phyloP scores from a whole-genome alignment of 305 asterid genomes.

The Solanum aculeatissimum region DNA sequence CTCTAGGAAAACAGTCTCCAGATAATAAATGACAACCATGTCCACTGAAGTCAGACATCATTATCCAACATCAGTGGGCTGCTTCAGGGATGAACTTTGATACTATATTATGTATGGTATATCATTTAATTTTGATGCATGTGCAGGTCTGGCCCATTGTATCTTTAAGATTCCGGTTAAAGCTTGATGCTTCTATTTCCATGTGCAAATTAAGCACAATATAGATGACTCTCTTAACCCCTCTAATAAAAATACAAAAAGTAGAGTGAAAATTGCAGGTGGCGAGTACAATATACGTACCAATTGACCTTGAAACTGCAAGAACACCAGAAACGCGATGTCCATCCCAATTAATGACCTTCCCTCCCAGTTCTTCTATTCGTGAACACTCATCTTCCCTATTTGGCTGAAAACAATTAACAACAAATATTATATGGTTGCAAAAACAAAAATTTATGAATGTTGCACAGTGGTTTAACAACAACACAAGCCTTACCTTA shows the following conservation, averaged over 20 bases:
- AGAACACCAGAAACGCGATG: conserved; percentile 73
- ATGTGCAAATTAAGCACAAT: background rate
- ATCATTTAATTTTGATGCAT: background rate
- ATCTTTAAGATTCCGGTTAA: background rate
- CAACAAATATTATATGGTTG: background rate
- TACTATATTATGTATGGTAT: background rate
- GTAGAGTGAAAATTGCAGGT: background rate
- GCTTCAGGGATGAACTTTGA: background rate
- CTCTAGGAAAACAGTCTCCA: background rate
- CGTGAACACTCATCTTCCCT: conserved; percentile 67
- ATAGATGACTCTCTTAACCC: background rate
- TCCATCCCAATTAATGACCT: conserved; percentile 78
- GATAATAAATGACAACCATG: background rate
- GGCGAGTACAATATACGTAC: conserved; percentile 22
- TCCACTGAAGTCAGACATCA: background rate
- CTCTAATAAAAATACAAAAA: background rate
- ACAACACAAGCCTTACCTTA: conserved; percentile 31
- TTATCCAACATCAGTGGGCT: background rate
- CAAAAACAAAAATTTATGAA: background rate
- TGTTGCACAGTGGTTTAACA: background rate
- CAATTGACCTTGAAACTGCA: conserved; percentile 84
- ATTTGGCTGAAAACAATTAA: conserved; percentile 38
- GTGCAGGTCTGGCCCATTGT: background rate
- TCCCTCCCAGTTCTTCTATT: conserved; percentile 78
- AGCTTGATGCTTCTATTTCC: background rate